Evolutionary conservation across 2,329 filamentous ascomycete genomes (phyloP), one percentile per base, ranked within the genome.

Genomic region (Penicillium sp.): DNA sequence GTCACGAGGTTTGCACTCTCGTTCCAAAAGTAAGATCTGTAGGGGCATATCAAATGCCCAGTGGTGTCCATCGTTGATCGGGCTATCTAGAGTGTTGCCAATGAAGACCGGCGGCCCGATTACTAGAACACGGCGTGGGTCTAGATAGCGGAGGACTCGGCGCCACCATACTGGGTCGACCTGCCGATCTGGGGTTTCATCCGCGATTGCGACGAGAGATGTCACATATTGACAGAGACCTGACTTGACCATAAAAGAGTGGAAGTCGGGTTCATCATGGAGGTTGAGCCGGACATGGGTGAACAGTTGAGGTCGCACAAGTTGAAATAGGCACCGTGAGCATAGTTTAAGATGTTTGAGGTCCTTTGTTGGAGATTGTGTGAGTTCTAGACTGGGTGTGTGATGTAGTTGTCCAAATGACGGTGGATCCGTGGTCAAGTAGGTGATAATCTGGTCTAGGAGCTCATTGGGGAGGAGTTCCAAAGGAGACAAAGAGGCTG

Each of bases 31-130:
- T 7, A 91, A 70, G 41, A 87, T 80, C 64, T 91, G 88, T 53
- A 83, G 82, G 7, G 81, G 80, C 60, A 85, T 84, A 55, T 85
- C 80, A 64, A 89, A 90, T 25, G 82, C 82, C 86, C 86, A 89
- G 6, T 78, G 77, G 66, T 89, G 84, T 10, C 78, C 78, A 39
- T 84, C 77, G 49, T 83, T 81, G 29, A 89, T 77, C 57, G 78
- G 79, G 6, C 82, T 82, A 19, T 83, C 83, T 5, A 88, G 74
- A 49, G 90, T 76, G 0, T 80, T 80, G 1, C 86, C 85, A 8
- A 92, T 77, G 19, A 85, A 83, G 4, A 81, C 77, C 0, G 88
- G 86, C 7, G 87, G 83, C 0, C 87, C 86, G 47, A 86, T 71
- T 53, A 89, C 74, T 8, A 82, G 83, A 58, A 89, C 70, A 44